Base-by-base conservation (phyloP, 2,329 filamentous ascomycete genomes). In the Knufia petricola region DNA sequence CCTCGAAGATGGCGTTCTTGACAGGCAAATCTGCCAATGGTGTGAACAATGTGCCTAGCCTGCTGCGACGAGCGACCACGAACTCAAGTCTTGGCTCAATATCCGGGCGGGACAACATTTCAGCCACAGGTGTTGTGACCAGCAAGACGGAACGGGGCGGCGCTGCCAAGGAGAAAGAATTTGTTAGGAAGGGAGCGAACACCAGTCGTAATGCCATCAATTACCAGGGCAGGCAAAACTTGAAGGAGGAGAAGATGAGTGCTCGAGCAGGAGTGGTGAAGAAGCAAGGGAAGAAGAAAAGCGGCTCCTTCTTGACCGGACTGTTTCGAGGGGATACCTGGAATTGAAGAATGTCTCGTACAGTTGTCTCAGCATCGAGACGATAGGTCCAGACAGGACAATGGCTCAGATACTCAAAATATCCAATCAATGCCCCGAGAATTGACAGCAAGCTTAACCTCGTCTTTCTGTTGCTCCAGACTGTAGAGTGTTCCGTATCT, bases 221-320 rank as follows among this genome's bases (percentile, higher is more conserved):
- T 28, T 59, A 55, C 30, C 45, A 49, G 23, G 51, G 15, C 1
- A 34, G 57, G 28, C 52, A 52, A 41, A 55, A 53, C 1, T 40
- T 56, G 30, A 52, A 46, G 42, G 56, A 55, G 40, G 55, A 58
- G 46, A 58, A 57, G 49, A 56, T 58, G 55, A 57, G 54, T 23
- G 50, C 54, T 28, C 46, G 57, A 21, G 52, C 52, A 2, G 56
- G 56, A 1, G 46, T 56, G 46, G 50, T 46, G 12, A 58, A 58
- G 50, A 55, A 52, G 49, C 49, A 47, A 36, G 38, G 46, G 41
- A 19, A 32, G 10, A 52, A 49, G 17, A 56, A 56, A 30, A 46
- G 50, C n/a, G 37, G 19, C 32, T 53, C 55, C 4, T 57, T 59
- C 42, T 50, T 59, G 46, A 51, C 49, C 9, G 56, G 51, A 7